Conservation (phyloP, 2,329 filamentous ascomycete genomes). For the Fusarium devonianum region DNA sequence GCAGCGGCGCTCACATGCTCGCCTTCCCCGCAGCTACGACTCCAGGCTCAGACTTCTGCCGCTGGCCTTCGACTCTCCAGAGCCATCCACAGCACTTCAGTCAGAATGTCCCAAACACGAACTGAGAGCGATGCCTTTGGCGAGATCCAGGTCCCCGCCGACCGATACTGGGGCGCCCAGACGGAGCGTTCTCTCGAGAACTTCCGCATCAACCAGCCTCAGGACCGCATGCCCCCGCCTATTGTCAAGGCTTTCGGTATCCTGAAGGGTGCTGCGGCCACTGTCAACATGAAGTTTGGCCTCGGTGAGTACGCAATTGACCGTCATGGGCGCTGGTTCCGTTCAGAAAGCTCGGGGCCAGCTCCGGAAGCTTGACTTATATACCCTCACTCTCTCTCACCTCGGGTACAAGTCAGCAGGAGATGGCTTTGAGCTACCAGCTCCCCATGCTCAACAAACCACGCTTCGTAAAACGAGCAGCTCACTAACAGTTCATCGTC, state of each 20-base stretch:
- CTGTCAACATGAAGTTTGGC: conserved; percentile 93
- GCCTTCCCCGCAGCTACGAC: conserved; percentile 38
- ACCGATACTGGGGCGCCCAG: conserved; percentile 99
- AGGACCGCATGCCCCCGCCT: conserved; percentile 96
- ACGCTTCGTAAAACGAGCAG: not conserved
- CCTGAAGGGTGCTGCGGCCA: conserved; percentile 94
- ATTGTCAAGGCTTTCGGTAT: conserved; percentile 95
- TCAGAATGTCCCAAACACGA: conserved; percentile 67
- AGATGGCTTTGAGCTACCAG: not conserved
- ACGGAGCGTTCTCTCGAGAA: conserved; percentile 96
- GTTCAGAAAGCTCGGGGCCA: not conserved
- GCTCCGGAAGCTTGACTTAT: conserved; percentile 4
- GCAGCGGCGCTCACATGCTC: conserved; percentile 37
- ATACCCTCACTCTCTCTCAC: too few species aligned
- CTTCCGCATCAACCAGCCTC: conserved; percentile 99
- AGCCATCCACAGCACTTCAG: conserved; percentile 54
- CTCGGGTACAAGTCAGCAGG: not conserved
- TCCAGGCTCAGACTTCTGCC: conserved; percentile 24
- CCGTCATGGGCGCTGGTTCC: not conserved
- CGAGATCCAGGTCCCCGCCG: conserved; percentile 87
- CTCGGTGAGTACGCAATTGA: conserved; percentile 64
- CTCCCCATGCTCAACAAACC: not conserved
- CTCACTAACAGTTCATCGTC: conserved; percentile 5
- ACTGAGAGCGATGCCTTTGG: conserved; percentile 98
- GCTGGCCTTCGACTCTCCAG: conserved; percentile 34